Base-by-base conservation (phyloP, 768 basidiomycete genomes). In the Boletus tylopilopsis region DNA sequence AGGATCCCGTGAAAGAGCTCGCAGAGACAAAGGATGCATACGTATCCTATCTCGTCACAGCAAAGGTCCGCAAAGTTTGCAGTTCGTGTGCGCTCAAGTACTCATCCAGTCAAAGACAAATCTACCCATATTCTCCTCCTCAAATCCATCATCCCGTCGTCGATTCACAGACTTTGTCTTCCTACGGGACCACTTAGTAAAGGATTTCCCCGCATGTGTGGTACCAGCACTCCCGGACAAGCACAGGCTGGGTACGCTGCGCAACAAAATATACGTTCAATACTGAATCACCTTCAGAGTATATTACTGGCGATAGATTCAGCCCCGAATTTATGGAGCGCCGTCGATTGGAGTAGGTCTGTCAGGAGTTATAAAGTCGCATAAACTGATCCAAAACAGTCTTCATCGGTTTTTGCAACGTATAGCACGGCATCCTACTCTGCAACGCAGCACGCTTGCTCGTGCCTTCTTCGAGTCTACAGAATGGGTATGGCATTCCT, bases 151-250 rank as follows among this genome's bases (percentile, higher is more conserved):
- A 3, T 75, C 88, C 15, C 82, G 96, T 42, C 79, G 96, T 50
- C 84, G 96, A 27, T 99, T 95, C 71, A 91, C 94, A 62, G 96
- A 99, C 70, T 99, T 99, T 69, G 89, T 90, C 32, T 98, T 98
- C 64, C 74, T 99, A 40, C 77, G 90, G 50, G 85, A 95, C 39
- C 82, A 95, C 59, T 80, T 99, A 22, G 80, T 82, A 11, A 85
- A 84, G 71, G 87, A 94, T 69, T 99, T 97, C 63, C 93, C 94
- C 4, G 96, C 96, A 48, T 95, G 94, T 61, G 94, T 99, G n/a
- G 91, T 98, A 0, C 94, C 96, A 23, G 90, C 91, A 9, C 77
- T 99, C 39, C 96, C 96, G 7, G 94, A 93, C 69, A 99, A 98
- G 69, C 96, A 98, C 63, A 79, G 96, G 45, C 72, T 98, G 63